Evolutionary conservation across 1,284 basidiomycete genomes (phyloP).

Genomic region (Pyrrhoderma lamaoense): DNA sequence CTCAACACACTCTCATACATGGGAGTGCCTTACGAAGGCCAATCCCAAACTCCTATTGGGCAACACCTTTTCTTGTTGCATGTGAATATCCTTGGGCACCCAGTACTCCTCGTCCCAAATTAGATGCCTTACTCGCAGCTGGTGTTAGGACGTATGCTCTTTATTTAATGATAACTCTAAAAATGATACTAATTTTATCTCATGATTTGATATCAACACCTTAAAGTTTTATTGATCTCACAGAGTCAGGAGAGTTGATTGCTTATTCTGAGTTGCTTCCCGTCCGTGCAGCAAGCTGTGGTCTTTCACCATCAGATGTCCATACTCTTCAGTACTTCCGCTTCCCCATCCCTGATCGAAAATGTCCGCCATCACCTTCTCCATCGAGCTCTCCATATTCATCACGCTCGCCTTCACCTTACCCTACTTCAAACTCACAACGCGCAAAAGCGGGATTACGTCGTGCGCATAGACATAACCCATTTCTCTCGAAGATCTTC

Average conservation of each 20-base stretch:
- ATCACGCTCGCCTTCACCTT: neutral
- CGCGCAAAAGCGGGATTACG: too few relatives aligned
- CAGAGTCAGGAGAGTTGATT: slow-evolving; percentile 61
- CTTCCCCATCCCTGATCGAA: slow-evolving; percentile 67
- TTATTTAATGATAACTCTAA: too few relatives aligned
- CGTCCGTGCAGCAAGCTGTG: slow-evolving; percentile 43
- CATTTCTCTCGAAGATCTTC: slow-evolving; percentile 50
- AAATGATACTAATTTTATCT: too few relatives aligned
- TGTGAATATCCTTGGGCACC: slow-evolving; percentile 76
- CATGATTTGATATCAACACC: neutral
- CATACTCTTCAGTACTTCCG: slow-evolving; percentile 57
- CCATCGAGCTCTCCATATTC: too few relatives aligned
- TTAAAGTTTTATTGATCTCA: slow-evolving; percentile 60
- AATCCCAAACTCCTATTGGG: slow-evolving; percentile 77
- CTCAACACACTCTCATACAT: slow-evolving; percentile 10
- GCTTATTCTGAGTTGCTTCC: slow-evolving; percentile 54
- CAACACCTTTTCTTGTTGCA: slow-evolving; percentile 58
- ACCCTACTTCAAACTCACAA: neutral
- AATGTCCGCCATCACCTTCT: slow-evolving; percentile 43
- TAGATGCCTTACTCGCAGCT: slow-evolving; percentile 58
- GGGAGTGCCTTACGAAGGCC: slow-evolving; percentile 31
- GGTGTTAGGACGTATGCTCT: slow-evolving; percentile 49
- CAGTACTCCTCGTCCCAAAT: slow-evolving; percentile 38
- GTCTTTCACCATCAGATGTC: slow-evolving; percentile 37
- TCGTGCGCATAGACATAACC: slow-evolving; percentile 15